Evolutionary conservation across 345 rosid genomes (phyloP).

Genomic region (Ricinus communis): DNA sequence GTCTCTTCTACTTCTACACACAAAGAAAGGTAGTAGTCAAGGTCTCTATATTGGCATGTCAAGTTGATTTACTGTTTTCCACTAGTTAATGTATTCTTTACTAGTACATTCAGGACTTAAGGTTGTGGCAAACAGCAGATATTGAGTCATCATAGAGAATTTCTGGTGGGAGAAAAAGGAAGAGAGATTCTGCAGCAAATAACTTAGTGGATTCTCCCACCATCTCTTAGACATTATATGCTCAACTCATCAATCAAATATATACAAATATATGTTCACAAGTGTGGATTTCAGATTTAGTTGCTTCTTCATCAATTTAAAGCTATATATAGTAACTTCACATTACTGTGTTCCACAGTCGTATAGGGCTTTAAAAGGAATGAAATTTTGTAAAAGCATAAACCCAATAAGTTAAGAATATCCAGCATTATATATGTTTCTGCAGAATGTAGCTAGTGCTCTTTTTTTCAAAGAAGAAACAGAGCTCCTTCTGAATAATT

Average conservation of each 20-base stretch:
- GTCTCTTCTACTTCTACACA: slow-evolving; percentile 3
- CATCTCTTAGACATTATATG: slow-evolving; percentile 12
- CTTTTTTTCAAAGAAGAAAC: too few relatives aligned
- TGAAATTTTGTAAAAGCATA: background rate
- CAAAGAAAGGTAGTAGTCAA: background rate
- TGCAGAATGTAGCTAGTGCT: background rate
- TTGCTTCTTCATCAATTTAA: slow-evolving; percentile 17
- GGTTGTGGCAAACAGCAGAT: slow-evolving; percentile 23
- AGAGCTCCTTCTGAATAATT: too few relatives aligned
- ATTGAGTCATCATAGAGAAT: slow-evolving; percentile 13
- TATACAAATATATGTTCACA: background rate
- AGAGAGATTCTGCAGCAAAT: slow-evolving; percentile 32
- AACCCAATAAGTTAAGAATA: background rate
- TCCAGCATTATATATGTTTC: background rate
- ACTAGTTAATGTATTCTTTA: slow-evolving; percentile 5
- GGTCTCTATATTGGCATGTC: background rate
- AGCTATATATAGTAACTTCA: background rate
- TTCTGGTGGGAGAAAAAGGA: background rate
- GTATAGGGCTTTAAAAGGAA: background rate
- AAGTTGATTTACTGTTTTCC: slow-evolving; percentile 5
- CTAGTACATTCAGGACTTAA: background rate
- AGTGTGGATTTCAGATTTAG: background rate
- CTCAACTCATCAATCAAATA: background rate
- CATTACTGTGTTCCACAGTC: background rate
- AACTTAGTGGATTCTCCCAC: slow-evolving; percentile 26